Evolutionary conservation across 2,329 filamentous ascomycete species (phyloP).

Genomic region (Colletotrichum plurivorum): DNA sequence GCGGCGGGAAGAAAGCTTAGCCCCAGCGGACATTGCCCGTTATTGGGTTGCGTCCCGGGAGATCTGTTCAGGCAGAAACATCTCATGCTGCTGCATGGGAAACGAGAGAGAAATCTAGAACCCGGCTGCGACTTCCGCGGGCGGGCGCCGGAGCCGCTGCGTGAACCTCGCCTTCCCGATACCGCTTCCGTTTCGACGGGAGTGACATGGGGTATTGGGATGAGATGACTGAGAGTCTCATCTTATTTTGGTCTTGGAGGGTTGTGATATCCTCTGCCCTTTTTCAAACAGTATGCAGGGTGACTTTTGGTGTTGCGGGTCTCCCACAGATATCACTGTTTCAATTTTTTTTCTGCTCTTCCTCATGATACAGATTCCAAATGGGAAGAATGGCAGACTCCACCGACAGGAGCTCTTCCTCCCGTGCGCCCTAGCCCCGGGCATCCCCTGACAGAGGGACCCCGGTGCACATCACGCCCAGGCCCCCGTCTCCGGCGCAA

Average conservation of each 20-base stretch:
- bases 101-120: background rate
- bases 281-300: background rate
- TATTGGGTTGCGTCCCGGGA: too few relatives aligned
- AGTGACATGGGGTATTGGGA: slow-evolving; percentile 2
- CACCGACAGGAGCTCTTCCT: slow-evolving; percentile 6
- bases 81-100: background rate
- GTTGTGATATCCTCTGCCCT: background rate
- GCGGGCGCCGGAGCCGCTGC: too few relatives aligned
- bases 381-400: background rate
- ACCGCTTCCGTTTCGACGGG: slow-evolving; percentile 25
- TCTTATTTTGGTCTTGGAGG: slow-evolving; percentile 7
- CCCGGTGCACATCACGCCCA: slow-evolving; percentile 29
- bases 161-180: slow-evolving; percentile 12
- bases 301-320: background rate
- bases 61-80: background rate
- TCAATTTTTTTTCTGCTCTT: background rate
- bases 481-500: background rate
- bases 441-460: background rate
- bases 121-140: too few relatives aligned
- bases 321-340: background rate
- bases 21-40: background rate
- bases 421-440: background rate
- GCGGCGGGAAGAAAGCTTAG: background rate
- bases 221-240: slow-evolving; percentile 19
- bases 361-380: background rate